Conservation (phyloP, 2,329 filamentous ascomycete species). For the Neurospora crassa region DNA sequence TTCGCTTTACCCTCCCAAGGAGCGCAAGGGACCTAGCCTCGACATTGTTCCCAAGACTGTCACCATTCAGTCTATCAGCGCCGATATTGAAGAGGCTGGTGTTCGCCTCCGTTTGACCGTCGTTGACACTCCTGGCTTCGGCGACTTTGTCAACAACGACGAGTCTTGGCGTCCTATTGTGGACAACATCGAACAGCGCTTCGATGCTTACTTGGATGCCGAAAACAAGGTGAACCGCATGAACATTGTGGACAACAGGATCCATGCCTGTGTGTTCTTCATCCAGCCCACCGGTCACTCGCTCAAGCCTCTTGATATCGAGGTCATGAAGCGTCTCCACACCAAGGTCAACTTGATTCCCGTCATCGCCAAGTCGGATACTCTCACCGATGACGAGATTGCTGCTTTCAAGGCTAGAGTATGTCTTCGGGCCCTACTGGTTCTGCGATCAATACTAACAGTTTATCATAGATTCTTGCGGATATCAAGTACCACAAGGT, state of each 20-base stretch:
- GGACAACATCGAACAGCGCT: constrained; percentile 99
- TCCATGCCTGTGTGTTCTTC: constrained; percentile 98
- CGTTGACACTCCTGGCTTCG: constrained; percentile 95
- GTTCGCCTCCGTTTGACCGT: constrained; percentile 93
- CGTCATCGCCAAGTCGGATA: constrained; percentile 98
- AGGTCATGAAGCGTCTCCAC: constrained; percentile 98
- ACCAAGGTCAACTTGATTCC: constrained; percentile 99
- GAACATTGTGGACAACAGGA: constrained; percentile 99
- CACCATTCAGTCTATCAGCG: constrained; percentile 87
- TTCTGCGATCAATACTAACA: background rate
- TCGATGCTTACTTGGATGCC: constrained; percentile 94
- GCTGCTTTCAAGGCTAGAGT: constrained; percentile 91
- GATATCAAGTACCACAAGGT: constrained; percentile 97
- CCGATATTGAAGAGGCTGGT: constrained; percentile 96
- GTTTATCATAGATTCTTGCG: constrained; percentile 65
- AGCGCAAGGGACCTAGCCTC: constrained; percentile 93
- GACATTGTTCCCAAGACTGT: constrained; percentile 99
- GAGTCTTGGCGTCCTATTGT: constrained; percentile 98
- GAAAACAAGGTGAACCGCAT: constrained; percentile 99
- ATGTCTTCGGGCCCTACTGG: constrained; percentile 32
- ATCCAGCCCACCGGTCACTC: constrained; percentile 98
- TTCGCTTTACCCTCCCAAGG: constrained; percentile 94
- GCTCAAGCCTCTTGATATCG: constrained; percentile 94
- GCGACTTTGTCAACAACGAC: constrained; percentile 99
- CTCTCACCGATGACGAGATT: constrained; percentile 94